phyloP scores from a whole-genome alignment of 2,329 filamentous ascomycete species.

The Colletotrichum aenigma region DNA sequence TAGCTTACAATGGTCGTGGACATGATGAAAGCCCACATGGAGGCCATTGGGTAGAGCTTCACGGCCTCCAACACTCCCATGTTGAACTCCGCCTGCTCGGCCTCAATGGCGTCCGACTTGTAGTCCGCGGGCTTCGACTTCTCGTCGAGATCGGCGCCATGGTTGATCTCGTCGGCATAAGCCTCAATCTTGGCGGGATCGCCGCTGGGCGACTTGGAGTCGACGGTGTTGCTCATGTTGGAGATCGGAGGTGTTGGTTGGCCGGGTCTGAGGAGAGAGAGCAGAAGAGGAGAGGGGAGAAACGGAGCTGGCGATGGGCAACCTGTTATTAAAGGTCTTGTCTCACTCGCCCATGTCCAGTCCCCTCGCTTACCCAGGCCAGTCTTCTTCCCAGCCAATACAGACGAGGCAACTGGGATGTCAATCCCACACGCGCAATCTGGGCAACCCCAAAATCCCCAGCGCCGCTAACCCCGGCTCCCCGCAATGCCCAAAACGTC shows the following conservation, averaged over 20 bases:
- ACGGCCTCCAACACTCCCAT: slow-evolving; percentile 39
- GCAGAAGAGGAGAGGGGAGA: not conserved
- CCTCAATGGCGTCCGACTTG: slow-evolving; percentile 60
- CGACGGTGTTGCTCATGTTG: slow-evolving; percentile 1
- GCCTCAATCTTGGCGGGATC: slow-evolving; percentile 11
- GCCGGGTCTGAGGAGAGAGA: not conserved
- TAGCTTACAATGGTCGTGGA: slow-evolving; percentile 44
- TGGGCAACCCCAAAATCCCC: not conserved
- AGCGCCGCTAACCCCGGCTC: not conserved
- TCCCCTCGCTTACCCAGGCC: not conserved
- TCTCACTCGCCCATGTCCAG: not conserved
- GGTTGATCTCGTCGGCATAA: not conserved
- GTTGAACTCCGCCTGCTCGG: slow-evolving; percentile 48
- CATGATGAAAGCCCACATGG: slow-evolving; percentile 43
- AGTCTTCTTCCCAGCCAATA: not conserved
- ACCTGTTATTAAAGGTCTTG: slow-evolving; percentile 3
- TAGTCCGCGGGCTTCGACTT: slow-evolving; percentile 43
- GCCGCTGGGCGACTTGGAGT: slow-evolving; percentile 11
- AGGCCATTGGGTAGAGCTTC: slow-evolving; percentile 36
- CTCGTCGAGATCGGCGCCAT: slow-evolving; percentile 29
- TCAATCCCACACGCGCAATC: not conserved
- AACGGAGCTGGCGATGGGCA: not conserved
- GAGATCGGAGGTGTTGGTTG: not conserved
- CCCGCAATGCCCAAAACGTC: slow-evolving; percentile 1
- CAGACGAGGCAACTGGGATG: not conserved